Evolutionary conservation across 495 filamentous ascomycete genomes (phyloP).

Genomic region (Chlorociboria aeruginascens): DNA sequence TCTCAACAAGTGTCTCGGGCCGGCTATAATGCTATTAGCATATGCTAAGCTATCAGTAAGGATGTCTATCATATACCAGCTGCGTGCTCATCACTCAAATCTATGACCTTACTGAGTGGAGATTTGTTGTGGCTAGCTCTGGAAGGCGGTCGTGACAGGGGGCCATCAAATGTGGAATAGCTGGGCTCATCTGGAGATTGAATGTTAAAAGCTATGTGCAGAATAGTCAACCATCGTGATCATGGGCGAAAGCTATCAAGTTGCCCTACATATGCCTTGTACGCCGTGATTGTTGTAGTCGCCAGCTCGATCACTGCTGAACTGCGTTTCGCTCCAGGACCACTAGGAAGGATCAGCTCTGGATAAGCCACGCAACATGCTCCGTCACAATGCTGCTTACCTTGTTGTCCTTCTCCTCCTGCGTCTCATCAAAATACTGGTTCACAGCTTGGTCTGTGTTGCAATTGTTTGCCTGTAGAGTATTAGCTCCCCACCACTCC

Average conservation of each 20-base stretch:
- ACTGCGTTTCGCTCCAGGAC: constrained; percentile 35
- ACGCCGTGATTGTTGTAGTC: constrained; percentile 18
- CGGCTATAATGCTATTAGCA: constrained; percentile 22
- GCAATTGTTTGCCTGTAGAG: constrained; percentile 27
- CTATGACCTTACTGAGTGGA: constrained; percentile 29
- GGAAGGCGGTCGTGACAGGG: constrained; percentile 61
- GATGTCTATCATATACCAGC: constrained; percentile 18
- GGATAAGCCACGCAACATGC: neutral
- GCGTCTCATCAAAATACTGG: constrained; percentile 31
- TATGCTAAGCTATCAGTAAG: neutral
- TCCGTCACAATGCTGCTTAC: constrained; percentile 14
- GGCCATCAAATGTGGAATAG: constrained; percentile 31
- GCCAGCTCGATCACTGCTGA: constrained; percentile 33
- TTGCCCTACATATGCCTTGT: constrained; percentile 2
- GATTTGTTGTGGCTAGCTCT: constrained; percentile 43
- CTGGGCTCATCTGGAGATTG: constrained; percentile 37
- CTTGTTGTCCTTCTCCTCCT: constrained; percentile 15
- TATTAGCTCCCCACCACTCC: neutral
- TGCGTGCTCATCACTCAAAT: constrained; percentile 22
- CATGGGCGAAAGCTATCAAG: constrained; percentile 5
- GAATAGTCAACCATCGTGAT: neutral
- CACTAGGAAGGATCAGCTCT: constrained; percentile 15
- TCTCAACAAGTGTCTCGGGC: constrained; percentile 31
- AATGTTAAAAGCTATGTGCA: constrained; percentile 40
- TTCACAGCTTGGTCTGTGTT: constrained; percentile 30